Evolutionary conservation across 768 basidiomycete genomes (phyloP).

Genomic region (Mycena rosella): DNA sequence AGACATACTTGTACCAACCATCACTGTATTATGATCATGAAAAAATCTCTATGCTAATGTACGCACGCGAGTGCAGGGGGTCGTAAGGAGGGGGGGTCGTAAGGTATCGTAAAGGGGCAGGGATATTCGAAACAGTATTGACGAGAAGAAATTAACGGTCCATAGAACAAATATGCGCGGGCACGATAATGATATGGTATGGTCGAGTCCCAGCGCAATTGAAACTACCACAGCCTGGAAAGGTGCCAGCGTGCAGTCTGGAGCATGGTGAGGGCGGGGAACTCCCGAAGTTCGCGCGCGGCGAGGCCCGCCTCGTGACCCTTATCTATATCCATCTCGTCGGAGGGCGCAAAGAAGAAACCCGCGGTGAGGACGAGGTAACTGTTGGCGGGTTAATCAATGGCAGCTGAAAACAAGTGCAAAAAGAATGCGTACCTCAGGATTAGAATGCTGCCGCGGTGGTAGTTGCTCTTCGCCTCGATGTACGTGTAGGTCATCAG

Average conservation of each 20-base stretch:
- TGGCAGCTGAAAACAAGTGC: background rate
- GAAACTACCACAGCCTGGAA: constrained; percentile 35
- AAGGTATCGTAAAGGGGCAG: constrained; percentile 25
- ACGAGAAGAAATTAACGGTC: constrained; percentile 18
- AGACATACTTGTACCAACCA: background rate
- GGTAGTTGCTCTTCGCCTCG: constrained; percentile 98
- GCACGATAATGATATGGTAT: constrained; percentile 38
- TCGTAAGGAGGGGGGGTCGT: constrained; percentile 29
- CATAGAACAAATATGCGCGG: constrained; percentile 6
- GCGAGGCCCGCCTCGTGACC: constrained; percentile 40
- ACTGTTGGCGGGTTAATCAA: constrained; percentile 54
- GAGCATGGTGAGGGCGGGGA: constrained; percentile 52
- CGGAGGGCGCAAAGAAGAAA: constrained; percentile 85
- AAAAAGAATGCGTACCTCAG: constrained; percentile 71
- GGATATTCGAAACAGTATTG: background rate
- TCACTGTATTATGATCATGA: constrained; percentile 25
- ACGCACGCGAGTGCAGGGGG: constrained; percentile 10
- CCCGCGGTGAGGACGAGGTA: constrained; percentile 93
- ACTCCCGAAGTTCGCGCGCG: constrained; percentile 44
- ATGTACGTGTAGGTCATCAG: constrained; percentile 99
- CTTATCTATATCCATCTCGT: constrained; percentile 52
- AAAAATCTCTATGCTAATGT: constrained; percentile 29
- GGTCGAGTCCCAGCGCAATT: background rate
- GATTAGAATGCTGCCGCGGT: constrained; percentile 95
- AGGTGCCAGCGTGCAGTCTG: constrained; percentile 57